Conservation (phyloP, 2,329 filamentous ascomycete genomes). For the Pseudopyricularia cyperi region DNA sequence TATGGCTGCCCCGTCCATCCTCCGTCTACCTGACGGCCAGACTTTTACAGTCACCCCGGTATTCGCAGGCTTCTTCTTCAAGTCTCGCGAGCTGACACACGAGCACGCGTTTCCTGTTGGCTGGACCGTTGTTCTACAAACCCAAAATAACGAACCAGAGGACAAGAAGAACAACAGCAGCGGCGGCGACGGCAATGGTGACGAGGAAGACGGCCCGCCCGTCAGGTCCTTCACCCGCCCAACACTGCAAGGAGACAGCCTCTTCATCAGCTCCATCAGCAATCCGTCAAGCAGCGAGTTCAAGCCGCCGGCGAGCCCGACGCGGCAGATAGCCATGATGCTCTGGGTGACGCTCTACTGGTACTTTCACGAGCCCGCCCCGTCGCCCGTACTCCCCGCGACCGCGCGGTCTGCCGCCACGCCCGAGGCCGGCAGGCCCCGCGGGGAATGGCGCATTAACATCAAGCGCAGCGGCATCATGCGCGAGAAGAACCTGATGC, state of each 20-base stretch:
- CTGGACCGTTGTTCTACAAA: conserved; percentile 81
- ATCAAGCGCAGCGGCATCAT: conserved; percentile 83
- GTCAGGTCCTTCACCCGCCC: conserved; percentile 59
- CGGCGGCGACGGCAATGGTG: conserved; percentile 1
- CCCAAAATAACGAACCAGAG: conserved; percentile 28
- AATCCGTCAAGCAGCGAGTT: conserved; percentile 70
- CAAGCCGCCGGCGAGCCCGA: conserved; percentile 67
- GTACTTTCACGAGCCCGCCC: conserved; percentile 88
- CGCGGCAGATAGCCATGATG: conserved; percentile 90
- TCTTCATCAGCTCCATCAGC: conserved; percentile 88
- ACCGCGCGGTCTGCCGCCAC: conserved; percentile 53
- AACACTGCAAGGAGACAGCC: conserved; percentile 63
- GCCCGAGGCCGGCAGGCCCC: conserved; percentile 56
- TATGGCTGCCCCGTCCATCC: conserved; percentile 22
- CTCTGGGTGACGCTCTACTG: conserved; percentile 89
- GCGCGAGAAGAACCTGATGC: conserved; percentile 67
- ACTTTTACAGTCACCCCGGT: conserved; percentile 69
- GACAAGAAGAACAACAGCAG: conserved; percentile 11
- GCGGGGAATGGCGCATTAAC: conserved; percentile 75
- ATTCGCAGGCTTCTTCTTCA: conserved; percentile 87
- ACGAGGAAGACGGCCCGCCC: conserved; percentile 16
- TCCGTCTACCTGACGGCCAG: conserved; percentile 80
- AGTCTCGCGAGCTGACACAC: conserved; percentile 58
- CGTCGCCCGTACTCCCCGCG: conserved; percentile 43
- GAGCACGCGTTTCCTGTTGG: conserved; percentile 62